phyloP scores from a whole-genome alignment of 1,284 basidiomycete species.

The Puccinia hordei region DNA sequence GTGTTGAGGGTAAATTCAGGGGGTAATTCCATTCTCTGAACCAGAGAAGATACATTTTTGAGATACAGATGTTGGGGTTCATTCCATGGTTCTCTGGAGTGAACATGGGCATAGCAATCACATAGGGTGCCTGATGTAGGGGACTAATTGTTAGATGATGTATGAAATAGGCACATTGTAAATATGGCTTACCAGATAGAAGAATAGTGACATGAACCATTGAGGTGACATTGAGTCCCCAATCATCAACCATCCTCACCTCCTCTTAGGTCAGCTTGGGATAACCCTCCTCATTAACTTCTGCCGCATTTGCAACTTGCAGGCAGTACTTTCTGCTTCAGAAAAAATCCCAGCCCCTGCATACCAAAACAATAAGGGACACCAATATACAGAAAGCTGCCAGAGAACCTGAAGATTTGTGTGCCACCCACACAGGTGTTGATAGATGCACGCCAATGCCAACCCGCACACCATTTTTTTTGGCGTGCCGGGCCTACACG shows the following conservation, averaged over 20 bases:
- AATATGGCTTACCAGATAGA: too few relatives aligned
- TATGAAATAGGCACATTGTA: not conserved
- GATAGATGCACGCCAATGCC: too few relatives aligned
- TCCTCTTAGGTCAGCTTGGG: constrained; percentile 44
- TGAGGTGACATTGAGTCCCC: constrained; percentile 43
- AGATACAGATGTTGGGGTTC: constrained; percentile 44
- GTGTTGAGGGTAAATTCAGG: constrained; percentile 19
- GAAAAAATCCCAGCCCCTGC: constrained; percentile 33
- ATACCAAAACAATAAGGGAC: too few relatives aligned
- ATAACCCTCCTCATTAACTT: constrained; percentile 30
- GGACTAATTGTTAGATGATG: not conserved
- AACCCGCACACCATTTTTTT: too few relatives aligned
- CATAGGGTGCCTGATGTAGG: constrained; percentile 29
- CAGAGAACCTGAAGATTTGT: too few relatives aligned
- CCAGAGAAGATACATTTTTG: constrained; percentile 1
- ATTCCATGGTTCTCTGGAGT: constrained; percentile 42
- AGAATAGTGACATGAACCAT: too few relatives aligned
- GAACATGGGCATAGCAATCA: constrained; percentile 18
- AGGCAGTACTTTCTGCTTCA: constrained; percentile 5
- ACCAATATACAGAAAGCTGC: too few relatives aligned
- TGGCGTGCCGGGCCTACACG: too few relatives aligned
- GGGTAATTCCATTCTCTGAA: constrained; percentile 32
- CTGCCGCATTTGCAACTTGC: constrained; percentile 15
- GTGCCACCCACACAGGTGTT: too few relatives aligned
- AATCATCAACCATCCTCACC: constrained; percentile 42